Base-by-base conservation (phyloP, 1,284 basidiomycete species). In the Cryptococcus wingfieldii region DNA sequence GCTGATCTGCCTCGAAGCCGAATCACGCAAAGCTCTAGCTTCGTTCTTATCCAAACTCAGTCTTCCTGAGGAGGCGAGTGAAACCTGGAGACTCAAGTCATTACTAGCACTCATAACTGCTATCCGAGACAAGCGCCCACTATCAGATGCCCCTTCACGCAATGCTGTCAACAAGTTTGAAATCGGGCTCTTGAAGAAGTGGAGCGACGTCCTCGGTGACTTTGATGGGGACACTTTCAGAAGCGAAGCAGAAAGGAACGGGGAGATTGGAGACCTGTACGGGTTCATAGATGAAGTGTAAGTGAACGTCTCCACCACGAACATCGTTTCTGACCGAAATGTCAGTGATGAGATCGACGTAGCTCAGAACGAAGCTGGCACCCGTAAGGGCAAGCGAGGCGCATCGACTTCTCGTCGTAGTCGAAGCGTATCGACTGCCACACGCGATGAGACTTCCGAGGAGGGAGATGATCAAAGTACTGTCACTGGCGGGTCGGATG, bases 21-120 rank as follows among this genome's bases (percentile, higher is more conserved):
- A 90, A 13, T 83, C 87, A 60, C 84, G 87, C 67, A 96, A 95
- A 72, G 81, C 85, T 1, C 75, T 95, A 14, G 88, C 86, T 56
- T 88, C 92, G 55, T 80, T 90, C 41, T 80, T 98, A 2, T 80
- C 82, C 42, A 90, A 94, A 67, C 79, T 98, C 2, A 81, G 87
- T 65, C 77, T 96, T 13, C 86, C 87, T 0, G 82, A 85, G 28
- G 63, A 67, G 6, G 81, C 83, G 23, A 77, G 86, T 1, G 86
- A 89, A 53, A 78, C 81, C 18, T 79, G 80, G 63, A 83, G 83
- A 57, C 75, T 88, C 51, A 81, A 84, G 54, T 83, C 83, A 38
- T 71, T 88, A 16, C 81, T 85, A 51, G 78, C 88, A 14, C 78
- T 90, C 14, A 74, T 86, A 27, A 75, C 78, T 19, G 52, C 56